phyloP scores from a whole-genome alignment of 225 moss, liverwort and hornwort species.

The Takakia lepidozioides region DNA sequence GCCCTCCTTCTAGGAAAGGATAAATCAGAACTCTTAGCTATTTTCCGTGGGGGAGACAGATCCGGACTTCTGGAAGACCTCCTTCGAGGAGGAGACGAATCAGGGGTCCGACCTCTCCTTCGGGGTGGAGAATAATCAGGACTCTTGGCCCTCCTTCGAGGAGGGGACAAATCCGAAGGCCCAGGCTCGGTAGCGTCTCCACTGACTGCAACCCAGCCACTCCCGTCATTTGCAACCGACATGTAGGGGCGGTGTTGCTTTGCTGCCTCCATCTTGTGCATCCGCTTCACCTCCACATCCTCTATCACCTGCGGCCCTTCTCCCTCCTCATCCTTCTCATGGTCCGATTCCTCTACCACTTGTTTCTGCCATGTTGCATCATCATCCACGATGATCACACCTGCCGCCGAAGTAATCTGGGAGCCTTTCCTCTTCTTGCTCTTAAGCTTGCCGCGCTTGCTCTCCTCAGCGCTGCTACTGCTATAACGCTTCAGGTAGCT shows the following conservation, averaged over 20 bases:
- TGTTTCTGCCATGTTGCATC: conserved; percentile 71
- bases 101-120: too few relatives aligned
- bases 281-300: conserved; percentile 90
- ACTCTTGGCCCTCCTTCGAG: conserved; percentile 10
- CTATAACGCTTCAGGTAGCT: too few relatives aligned
- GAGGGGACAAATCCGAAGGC: conserved; percentile 17
- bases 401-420: too few relatives aligned
- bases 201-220: conserved; percentile 79
- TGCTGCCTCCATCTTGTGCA: conserved; percentile 80
- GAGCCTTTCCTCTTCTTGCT: too few relatives aligned
- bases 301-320: conserved; percentile 78
- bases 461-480: too few relatives aligned
- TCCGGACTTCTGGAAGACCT: neutral
- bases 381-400: conserved; percentile 69
- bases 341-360: conserved; percentile 45
- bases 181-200: conserved; percentile 12
- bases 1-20: neutral
- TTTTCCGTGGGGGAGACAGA: conserved; percentile 19
- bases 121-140: too few relatives aligned
- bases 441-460: too few relatives aligned
- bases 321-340: conserved; percentile 50
- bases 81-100: conserved; percentile 2
- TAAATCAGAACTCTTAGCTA: conserved; percentile 9
- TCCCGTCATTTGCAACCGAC: conserved; percentile 82
- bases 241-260: conserved; percentile 81